Conservation (phyloP, 2,329 filamentous ascomycete genomes). For the Diplodia sapinea region DNA sequence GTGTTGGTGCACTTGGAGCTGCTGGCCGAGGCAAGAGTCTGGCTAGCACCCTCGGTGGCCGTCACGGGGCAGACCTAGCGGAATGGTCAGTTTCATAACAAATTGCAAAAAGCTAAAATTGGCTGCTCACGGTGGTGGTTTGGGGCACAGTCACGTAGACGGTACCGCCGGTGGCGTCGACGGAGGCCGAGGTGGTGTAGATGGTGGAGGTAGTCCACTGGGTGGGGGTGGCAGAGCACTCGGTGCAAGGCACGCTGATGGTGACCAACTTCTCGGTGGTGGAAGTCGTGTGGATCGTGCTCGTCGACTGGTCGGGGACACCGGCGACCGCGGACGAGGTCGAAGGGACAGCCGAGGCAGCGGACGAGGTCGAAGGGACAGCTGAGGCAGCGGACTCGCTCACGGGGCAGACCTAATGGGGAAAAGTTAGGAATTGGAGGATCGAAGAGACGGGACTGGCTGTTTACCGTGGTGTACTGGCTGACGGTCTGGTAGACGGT, state of each 20-base stretch:
- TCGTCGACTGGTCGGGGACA: conserved; percentile 2
- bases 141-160: conserved; percentile 23
- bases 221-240: conserved; percentile 1
- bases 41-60: conserved; percentile 19
- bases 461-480: conserved; percentile 16
- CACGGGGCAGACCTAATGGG: conserved; percentile 20
- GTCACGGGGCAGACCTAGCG: conserved; percentile 28
- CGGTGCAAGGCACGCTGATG: conserved; percentile 5
- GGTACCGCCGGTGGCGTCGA: conserved; percentile 15
- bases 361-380: too few relatives aligned
- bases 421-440: neutral
- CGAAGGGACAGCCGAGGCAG: too few relatives aligned
- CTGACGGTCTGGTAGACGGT: conserved; percentile 3
- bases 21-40: neutral
- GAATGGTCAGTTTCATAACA: neutral
- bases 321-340: neutral
- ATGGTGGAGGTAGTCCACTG: conserved; percentile 30
- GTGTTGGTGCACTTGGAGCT: conserved; percentile 28
- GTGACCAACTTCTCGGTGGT: conserved; percentile 15
- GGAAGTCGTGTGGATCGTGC: conserved; percentile 25
- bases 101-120: neutral
- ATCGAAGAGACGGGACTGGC: neutral
- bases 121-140: conserved; percentile 20
- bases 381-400: neutral
- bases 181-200: conserved; percentile 26